Conservation (phyloP, 805 yeast species). For the Zygotorulaspora chibaensis region DNA sequence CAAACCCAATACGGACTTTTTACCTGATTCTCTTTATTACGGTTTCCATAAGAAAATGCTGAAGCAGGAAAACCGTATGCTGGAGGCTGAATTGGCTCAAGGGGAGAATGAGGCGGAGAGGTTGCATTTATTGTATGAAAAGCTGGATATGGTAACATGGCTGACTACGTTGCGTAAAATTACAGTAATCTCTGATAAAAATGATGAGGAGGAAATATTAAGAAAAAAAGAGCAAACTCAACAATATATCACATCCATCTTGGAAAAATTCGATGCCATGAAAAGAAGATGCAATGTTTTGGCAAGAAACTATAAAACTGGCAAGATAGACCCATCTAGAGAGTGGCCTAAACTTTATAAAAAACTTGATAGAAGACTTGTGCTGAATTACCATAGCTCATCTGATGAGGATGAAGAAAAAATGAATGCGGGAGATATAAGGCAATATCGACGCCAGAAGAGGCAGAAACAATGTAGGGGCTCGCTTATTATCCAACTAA, state of each 20-base stretch:
- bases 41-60: conserved; percentile 56
- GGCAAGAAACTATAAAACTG: conserved; percentile 15
- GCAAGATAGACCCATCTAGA: conserved; percentile 17
- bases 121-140: conserved; percentile 38
- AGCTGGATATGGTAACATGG: conserved; percentile 48
- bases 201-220: conserved; percentile 47
- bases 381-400: conserved; percentile 27
- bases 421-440: conserved; percentile 19
- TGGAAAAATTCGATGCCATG: conserved; percentile 29
- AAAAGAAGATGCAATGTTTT: conserved; percentile 20
- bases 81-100: conserved; percentile 45
- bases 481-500: conserved; percentile 22
- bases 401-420: conserved; percentile 32
- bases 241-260: conserved; percentile 39
- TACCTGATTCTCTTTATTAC: conserved; percentile 43
- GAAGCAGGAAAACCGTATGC: conserved; percentile 60
- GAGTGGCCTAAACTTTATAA: conserved; percentile 21
- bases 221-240: conserved; percentile 51
- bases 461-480: conserved; percentile 23
- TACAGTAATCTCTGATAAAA: conserved; percentile 46
- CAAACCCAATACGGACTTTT: conserved; percentile 37
- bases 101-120: conserved; percentile 55
- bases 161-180: conserved; percentile 41
- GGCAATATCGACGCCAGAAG: conserved; percentile 15
- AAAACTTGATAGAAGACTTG: conserved; percentile 19